Evolutionary conservation across 345 rosid species (phyloP), one percentile per base, ranked within the genome.

Genomic region (Lenwebbia sp.): DNA sequence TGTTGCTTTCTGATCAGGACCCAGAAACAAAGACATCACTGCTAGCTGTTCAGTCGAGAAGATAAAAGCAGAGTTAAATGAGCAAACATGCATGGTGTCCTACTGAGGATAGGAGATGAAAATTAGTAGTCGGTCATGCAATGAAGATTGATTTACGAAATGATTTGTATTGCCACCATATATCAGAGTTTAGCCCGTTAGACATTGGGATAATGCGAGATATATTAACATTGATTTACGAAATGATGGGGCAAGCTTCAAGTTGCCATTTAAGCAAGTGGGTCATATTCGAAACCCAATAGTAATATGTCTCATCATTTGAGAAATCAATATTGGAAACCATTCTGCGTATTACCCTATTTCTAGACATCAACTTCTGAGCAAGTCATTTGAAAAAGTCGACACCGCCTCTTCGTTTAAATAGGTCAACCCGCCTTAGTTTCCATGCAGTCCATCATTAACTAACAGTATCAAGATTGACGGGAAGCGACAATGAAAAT

Each of bases 1-100:
- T 4, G 96, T 94, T 56, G 98, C 96, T 23, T 85, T 82, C 91
- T 96, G 99, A 87, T 97, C 97, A 50, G 98, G 98, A 86, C 99
- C 98, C 93, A 97, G 86, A 94, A 97, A 97, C 21, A 96, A 98
- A 75, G 97, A 97, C 98, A 95, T 93, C 83, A 97, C 98, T 78
- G 98, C 99, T 54, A 96, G 88, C 98, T 96, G 93, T 44, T 76
- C 84, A 90, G 40, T 57, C 85, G 85, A 87, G 56, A 85, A 37
- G 86, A 84, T 75, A 44, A 76, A 10, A 54, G 82, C 83, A 76
- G 74, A 87, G 49, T 33, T 17, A 26, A 53, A 83, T 89, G 85
- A 54, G 60, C 75, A 49, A 21, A 19, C 26, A 12, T 26, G 37
- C 57, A 9, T 3, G 15, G 41, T 13, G 54, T 52, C 47, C 55